These are phyloP conservation scores for Stipa capillata DNA, from an alignment of 176 grass and related monocot species.

Conservation along the genomic window DNA sequence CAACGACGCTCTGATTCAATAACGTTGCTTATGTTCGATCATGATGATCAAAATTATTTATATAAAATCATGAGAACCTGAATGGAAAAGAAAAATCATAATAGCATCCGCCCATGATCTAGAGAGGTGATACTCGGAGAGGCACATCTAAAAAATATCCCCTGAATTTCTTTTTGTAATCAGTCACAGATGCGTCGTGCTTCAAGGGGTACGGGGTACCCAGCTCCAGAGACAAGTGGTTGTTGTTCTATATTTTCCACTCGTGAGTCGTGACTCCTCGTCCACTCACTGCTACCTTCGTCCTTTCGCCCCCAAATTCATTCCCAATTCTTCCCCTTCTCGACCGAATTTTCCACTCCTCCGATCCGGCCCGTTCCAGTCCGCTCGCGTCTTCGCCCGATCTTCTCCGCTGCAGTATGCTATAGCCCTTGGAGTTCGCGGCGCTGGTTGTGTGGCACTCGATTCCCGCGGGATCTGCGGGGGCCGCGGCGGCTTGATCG, in stretches of 20 bases:
- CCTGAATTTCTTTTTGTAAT: too few species aligned
- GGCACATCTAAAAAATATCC: too few species aligned
- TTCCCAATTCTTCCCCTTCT: neutral
- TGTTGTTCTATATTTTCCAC: neutral
- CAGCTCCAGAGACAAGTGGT: neutral
- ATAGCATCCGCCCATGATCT: too few species aligned
- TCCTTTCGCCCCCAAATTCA: neutral
- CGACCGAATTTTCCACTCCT: neutral
- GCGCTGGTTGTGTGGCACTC: neutral
- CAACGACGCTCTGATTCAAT: too few species aligned
- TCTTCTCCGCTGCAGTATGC: neutral
- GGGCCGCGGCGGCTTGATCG: neutral
- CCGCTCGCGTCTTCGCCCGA: neutral
- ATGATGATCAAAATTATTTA: too few species aligned
- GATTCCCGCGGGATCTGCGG: constrained; percentile 3
- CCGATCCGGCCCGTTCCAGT: neutral
- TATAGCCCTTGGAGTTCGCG: neutral
- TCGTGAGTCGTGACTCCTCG: neutral
- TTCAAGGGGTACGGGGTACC: too few species aligned
- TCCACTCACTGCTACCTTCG: neutral
- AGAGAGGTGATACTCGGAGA: too few species aligned
- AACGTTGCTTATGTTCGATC: too few species aligned
- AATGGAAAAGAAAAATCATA: too few species aligned
- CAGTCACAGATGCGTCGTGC: too few species aligned
- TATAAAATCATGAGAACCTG: too few species aligned